Evolutionary conservation across 257 asterid species (phyloP), one percentile per base, ranked within the genome.

Genomic region (Ehretia macrophylla): DNA sequence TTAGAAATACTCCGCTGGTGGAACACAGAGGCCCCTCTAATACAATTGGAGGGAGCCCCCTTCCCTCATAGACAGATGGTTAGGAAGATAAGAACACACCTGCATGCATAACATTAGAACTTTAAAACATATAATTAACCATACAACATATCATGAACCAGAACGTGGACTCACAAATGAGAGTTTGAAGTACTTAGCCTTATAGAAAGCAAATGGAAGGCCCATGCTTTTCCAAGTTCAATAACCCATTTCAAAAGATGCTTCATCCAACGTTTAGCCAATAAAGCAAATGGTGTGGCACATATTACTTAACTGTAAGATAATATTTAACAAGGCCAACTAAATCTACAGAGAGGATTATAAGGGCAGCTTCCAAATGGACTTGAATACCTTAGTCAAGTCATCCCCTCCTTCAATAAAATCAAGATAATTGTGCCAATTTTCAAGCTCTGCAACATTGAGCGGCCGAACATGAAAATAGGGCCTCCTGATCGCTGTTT

Each of bases 201-300:
- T 73, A 83, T 69, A 74, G 90, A 86, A 87, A 89, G 85, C 88
- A 86, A 84, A 88, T 77, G 77, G 95, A 84, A 85, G 95, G 88
- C 75, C 95, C 95, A 82, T 81, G 99, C 97, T 76, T 86, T 84
- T 72, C 95, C 97, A 84, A 84, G 99, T 86, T 89, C 99, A 93
- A 81, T 83, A 83, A 69, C 94, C 91, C 83, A 79, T 93, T 84
- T 77, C 76, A 77, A 77, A 81, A 86, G 96, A 81, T 76, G 91
- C 97, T 85, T 88, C 99, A 66, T 86, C 95, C 93, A 81, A 92
- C 77, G 86, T 80, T 77, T 84, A 86, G 93, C 97, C 95, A 89
- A 93, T 81, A 86, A 79, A 81, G 85, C 95, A 85, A 65, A 91
- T 71, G 85, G 81, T 79, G 93, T 80, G 67, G 95, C 95, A 88